Evolutionary conservation across 2,329 filamentous ascomycete genomes (phyloP).

Genomic region (Ophiocordyceps robertsii): DNA sequence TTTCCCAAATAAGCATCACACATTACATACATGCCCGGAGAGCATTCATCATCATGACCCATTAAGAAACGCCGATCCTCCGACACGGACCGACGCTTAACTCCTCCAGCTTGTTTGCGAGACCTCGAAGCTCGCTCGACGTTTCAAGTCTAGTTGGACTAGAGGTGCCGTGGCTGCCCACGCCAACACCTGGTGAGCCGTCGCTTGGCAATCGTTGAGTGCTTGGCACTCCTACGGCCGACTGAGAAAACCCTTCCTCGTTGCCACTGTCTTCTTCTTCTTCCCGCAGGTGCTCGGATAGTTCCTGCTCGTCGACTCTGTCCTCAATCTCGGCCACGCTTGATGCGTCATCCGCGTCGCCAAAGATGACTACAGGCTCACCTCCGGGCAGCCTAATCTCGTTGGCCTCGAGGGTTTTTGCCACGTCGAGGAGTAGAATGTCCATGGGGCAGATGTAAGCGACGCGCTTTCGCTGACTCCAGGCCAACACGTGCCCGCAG

Average conservation of each 20-base stretch:
- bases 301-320: constrained; percentile 7
- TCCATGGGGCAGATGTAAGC: constrained; percentile 97
- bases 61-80: constrained; percentile 17
- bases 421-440: constrained; percentile 73
- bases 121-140: constrained; percentile 12
- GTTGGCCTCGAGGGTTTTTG: constrained; percentile 56
- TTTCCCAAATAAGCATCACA: too few species aligned
- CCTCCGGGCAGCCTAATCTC: constrained; percentile 60
- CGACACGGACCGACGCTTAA: constrained; percentile 16
- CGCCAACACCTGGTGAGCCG: constrained; percentile 6
- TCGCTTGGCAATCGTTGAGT: neutral
- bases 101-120: constrained; percentile 18
- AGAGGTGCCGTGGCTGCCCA: constrained; percentile 10
- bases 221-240: too few species aligned
- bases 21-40: too few species aligned
- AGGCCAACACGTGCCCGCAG: constrained; percentile 83
- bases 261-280: constrained; percentile 9
- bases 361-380: constrained; percentile 22
- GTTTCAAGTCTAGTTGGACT: constrained; percentile 15
- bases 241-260: neutral
- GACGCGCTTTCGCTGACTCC: constrained; percentile 64
- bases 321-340: neutral
- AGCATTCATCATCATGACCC: neutral
- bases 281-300: constrained; percentile 15
- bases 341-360: constrained; percentile 3